These are phyloP conservation scores for Citrullus colocynthis DNA, from an alignment of 306 rosid species.

Conservation along the genomic window DNA sequence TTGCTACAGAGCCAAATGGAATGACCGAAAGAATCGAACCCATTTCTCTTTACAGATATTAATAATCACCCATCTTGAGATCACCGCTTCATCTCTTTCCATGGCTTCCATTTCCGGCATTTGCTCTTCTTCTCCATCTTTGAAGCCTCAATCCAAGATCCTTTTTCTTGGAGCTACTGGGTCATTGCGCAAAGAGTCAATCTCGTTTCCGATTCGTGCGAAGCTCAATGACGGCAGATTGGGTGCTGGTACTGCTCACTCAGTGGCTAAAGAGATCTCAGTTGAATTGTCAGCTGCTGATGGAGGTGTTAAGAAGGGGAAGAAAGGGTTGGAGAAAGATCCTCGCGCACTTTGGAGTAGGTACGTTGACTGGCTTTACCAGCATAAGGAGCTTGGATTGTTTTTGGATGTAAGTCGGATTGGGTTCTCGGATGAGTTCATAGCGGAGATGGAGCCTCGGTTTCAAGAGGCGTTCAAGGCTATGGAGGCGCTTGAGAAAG, in stretches of 20 bases:
- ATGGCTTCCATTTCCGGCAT: slow-evolving; percentile 85
- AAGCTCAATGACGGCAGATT: slow-evolving; percentile 16
- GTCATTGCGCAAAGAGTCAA: slow-evolving; percentile 17
- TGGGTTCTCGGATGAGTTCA: slow-evolving; percentile 78
- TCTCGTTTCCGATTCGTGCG: slow-evolving; percentile 23
- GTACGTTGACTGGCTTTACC: slow-evolving; percentile 80
- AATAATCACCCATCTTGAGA: neutral
- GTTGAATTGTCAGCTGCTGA: slow-evolving; percentile 24
- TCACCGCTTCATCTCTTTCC: neutral
- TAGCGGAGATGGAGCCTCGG: slow-evolving; percentile 67
- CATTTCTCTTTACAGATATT: too few relatives aligned
- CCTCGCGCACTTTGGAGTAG: slow-evolving; percentile 64
- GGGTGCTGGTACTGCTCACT: slow-evolving; percentile 10
- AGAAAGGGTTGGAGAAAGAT: slow-evolving; percentile 49
- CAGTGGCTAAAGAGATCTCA: slow-evolving; percentile 59
- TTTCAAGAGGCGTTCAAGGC: slow-evolving; percentile 50
- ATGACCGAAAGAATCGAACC: neutral
- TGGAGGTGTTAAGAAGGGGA: slow-evolving; percentile 6
- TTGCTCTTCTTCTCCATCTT: slow-evolving; percentile 48
- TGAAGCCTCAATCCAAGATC: slow-evolving; percentile 29
- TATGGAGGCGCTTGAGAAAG: slow-evolving; percentile 79
- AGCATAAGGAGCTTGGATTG: slow-evolving; percentile 75
- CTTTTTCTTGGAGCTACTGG: slow-evolving; percentile 7
- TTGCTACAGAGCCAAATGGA: slow-evolving; percentile 1
- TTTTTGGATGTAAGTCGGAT: slow-evolving; percentile 85